Evolutionary conservation across 331 rosid genomes (phyloP), one percentile per base, ranked within the genome.

Genomic region (Saraca asoca): DNA sequence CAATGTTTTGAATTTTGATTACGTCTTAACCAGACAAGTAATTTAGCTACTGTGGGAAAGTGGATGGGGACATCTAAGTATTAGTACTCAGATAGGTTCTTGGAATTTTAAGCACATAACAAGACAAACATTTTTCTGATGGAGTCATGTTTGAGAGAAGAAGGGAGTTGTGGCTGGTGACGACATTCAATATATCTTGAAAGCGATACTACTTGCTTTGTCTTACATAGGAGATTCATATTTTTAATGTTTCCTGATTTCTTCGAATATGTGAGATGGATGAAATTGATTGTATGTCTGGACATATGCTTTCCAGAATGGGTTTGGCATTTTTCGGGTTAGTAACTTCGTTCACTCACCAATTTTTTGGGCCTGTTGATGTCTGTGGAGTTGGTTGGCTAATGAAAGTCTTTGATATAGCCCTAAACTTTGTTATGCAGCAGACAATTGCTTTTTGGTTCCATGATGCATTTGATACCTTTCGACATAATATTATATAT

Each of bases 11-110:
- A 51, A 44, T 24, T 71, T 65, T 5, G 34, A 51, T 56, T n/a
- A 39, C 58, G 14, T 43, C 49, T 65, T 66, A 20, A 66, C 69
- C 18, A 44, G 15, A 57, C 42, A n/a, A 16, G 24, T 45, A 38
- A 37, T 55, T n/a, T 42, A 55, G 65, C 31, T 34, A 9, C 4
- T 43, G 0, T 11, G 10, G 10, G 14, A 43, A 43, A 43, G 48
- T 43, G 48, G 48, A 43, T 43, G 4, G 10, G 14, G 48, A 8
- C 14, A 3, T 12, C 5, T 43, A 43, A 50, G 15, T 53, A 16
- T 45, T 51, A 41, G 57, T 51, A 42, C 29, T 51, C 44, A 7
- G 52, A 37, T 56, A 12, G n/a, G 59, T 55, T 33, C 12, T 43
- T 66, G 55, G 18, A 55, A 55, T 33, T 39, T n/a, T 46, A 13